Percentiles rank a stretch among this genome's conserved stretches.
Conservation (phyloP, 495 filamentous ascomycete species). For the Neurospora intermedia region DNA sequence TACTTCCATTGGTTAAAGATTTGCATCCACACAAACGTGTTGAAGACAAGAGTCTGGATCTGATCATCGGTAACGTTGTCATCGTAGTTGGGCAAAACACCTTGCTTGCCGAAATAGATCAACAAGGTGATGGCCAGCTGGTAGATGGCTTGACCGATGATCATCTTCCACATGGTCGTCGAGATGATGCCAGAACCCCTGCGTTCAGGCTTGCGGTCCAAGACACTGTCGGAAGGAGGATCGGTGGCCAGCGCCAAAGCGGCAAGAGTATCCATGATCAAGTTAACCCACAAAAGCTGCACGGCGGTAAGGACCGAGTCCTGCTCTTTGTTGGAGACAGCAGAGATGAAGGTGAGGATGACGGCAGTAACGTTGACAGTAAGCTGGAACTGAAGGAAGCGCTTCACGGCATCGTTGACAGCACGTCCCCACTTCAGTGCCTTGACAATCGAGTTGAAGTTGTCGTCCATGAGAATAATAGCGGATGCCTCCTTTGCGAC, state of each 20-base stretch:
- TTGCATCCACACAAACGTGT: constrained; percentile 95
- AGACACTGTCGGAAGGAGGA: constrained; percentile 64
- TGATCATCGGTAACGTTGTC: constrained; percentile 24
- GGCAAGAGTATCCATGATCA: constrained; percentile 91
- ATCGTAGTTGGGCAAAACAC: constrained; percentile 45
- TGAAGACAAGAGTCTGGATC: constrained; percentile 73
- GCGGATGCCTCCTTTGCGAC: constrained; percentile 91
- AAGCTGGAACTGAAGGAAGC: constrained; percentile 86
- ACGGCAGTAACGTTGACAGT: constrained; percentile 89
- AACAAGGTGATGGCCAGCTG: constrained; percentile 70
- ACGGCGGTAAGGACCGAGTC: constrained; percentile 72
- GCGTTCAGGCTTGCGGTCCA: constrained; percentile 75
- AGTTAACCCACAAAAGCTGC: constrained; percentile 83
- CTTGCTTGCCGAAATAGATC: constrained; percentile 59
- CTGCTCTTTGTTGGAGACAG: constrained; percentile 56
- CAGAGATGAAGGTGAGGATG: constrained; percentile 69
- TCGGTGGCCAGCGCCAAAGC: constrained; percentile 81
- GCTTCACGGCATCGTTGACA: constrained; percentile 84
- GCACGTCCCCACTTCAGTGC: constrained; percentile 84
- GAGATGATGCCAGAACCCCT: constrained; percentile 69
- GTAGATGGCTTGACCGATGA: constrained; percentile 74
- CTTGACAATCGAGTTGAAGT: constrained; percentile 79
- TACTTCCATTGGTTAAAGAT: constrained; percentile 93
- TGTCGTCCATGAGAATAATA: constrained; percentile 87
- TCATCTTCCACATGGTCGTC: constrained; percentile 93